Conservation (phyloP, 2,329 filamentous ascomycete genomes). For the Pseudogymnoascus sp. region DNA sequence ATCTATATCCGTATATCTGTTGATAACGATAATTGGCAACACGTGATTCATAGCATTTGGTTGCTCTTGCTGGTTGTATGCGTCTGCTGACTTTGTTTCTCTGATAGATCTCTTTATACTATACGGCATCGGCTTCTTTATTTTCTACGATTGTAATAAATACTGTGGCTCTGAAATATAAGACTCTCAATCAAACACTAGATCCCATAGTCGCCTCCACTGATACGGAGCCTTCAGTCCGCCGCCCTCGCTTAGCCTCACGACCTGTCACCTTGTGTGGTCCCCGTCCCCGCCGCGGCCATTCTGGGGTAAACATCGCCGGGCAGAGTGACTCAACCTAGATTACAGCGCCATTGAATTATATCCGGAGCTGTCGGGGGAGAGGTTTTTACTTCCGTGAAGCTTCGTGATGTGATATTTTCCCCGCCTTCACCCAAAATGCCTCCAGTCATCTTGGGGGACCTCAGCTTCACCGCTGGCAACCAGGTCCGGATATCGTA, state of each 20-base stretch:
- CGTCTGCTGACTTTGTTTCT: neutral
- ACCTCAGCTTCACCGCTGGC: conserved; percentile 10
- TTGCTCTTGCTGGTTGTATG: neutral
- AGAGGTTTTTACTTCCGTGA: neutral
- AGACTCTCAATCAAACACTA: neutral
- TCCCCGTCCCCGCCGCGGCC: neutral
- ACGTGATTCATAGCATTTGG: neutral
- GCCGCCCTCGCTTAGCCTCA: neutral
- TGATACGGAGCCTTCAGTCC: neutral
- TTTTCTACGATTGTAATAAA: neutral
- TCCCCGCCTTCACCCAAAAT: neutral
- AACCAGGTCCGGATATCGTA: conserved; percentile 36
- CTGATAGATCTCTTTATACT: neutral
- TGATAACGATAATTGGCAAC: neutral
- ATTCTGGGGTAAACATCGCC: neutral
- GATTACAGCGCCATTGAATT: neutral
- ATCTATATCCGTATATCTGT: conserved; percentile 1
- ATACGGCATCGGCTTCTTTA: neutral
- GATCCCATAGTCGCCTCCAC: neutral
- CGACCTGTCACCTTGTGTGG: conserved; percentile 2
- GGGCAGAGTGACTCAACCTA: neutral
- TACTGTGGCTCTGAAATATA: neutral
- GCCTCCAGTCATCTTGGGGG: conserved; percentile 23
- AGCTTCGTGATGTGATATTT: conserved; percentile 5
- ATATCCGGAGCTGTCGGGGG: neutral